A percentile compares a stretch with the other conserved stretches of the same genome.
phyloP scores from a whole-genome alignment of 73 alveolate genomes.

The Uronychia binucleata region DNA sequence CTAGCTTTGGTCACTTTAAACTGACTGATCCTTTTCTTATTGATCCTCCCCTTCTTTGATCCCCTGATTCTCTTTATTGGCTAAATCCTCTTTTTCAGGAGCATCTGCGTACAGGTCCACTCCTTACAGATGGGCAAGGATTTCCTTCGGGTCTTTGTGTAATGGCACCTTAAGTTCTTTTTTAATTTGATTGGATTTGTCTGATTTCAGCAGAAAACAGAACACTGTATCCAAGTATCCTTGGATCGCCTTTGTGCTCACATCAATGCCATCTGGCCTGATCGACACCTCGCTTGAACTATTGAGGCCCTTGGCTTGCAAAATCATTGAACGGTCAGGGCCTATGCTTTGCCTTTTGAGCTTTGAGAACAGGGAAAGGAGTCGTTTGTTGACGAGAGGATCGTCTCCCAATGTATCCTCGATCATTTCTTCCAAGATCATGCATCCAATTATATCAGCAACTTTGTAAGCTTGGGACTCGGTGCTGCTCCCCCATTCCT shows the following conservation, averaged over 20 bases:
- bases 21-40: background rate
- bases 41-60: background rate
- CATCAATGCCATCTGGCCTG: background rate
- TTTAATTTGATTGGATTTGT: slow-evolving; percentile 11
- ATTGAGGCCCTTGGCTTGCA: background rate
- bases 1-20: background rate
- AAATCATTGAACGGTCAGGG: background rate
- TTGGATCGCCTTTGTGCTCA: background rate
- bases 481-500: background rate
- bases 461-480: background rate
- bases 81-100: background rate
- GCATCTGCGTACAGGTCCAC: slow-evolving; percentile 6
- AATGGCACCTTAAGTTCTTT: slow-evolving; percentile 26
- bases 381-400: background rate
- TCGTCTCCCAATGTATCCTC: background rate
- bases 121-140: slow-evolving; percentile 25
- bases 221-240: slow-evolving; percentile 17
- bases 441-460: background rate
- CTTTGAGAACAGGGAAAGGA: background rate
- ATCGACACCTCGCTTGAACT: background rate
- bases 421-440: background rate
- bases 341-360: background rate
- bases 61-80: background rate
- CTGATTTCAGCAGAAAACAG: background rate
- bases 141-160: slow-evolving; percentile 36